Evolutionary conservation across 192 early-diverging fungal genomes (phyloP), one percentile per base, ranked within the genome.

Genomic region (Coemansia aciculifera): DNA sequence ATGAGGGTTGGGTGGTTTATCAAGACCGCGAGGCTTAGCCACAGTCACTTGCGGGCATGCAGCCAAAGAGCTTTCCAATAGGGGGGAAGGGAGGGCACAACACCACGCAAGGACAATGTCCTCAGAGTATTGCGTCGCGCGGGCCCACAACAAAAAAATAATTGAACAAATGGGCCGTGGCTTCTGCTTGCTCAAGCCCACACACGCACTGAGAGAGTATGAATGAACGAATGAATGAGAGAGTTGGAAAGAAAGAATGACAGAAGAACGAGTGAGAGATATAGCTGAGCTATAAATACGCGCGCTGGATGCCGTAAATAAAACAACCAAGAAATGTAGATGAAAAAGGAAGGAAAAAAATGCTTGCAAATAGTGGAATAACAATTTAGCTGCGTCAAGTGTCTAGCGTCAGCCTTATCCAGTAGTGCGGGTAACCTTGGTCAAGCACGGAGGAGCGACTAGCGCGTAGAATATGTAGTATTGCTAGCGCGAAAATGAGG

Each of bases 291-390:
- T 36, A 59, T 37, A 66, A 62, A 67, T 66, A 66, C 67, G 63
- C 27, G 42, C 37, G 42, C 56, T 40, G 59, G 56, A 44, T 34
- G 12, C 36, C 19, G 59, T 57, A 60, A 66, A 56, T 60, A 59
- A 62, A 57, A 29, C 40, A 59, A 59, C 52, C 40, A 62, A 17
- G 24, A 43, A 46, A 44, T 46, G 19, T 29, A 61, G 38, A 73
- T 56, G 49, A 48, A 63, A 69, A 54, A 51, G 43, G 62, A 66
- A 32, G 52, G 38, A 64, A 36, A 36, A 71, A 64, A 72, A 72
- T 72, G 56, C 54, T 65, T 72, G 70, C 60, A 66, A 66, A 46
- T 49, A 38, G 15, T 32, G 52, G 42, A 21, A 21, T 48, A 51
- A 42, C 27, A 42, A 70, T 52, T 44, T 64, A 64, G 27, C 9